These are phyloP conservation scores for Saitozyma sp. DNA, from an alignment of 768 basidiomycete species.

Conservation along the genomic window DNA sequence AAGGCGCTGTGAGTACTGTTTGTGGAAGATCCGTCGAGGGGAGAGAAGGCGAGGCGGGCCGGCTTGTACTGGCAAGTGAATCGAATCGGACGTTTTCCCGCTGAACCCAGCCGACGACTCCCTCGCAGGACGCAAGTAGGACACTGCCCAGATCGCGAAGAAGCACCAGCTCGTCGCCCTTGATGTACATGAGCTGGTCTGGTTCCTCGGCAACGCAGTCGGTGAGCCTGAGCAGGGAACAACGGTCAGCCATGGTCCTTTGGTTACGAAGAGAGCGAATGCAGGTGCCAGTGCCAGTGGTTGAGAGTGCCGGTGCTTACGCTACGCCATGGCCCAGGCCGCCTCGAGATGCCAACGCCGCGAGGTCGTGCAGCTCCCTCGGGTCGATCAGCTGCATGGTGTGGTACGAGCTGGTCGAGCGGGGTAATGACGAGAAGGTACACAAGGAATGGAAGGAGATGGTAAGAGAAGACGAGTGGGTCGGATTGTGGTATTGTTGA, in stretches of 20 bases:
- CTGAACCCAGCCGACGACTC: conserved; percentile 45
- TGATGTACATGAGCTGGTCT: conserved; percentile 45
- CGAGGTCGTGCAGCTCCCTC: conserved; percentile 36
- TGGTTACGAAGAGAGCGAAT: neutral
- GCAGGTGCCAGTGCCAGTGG: neutral
- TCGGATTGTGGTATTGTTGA: too few relatives aligned
- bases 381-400: conserved; percentile 24
- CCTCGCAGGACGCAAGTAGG: conserved; percentile 40
- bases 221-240: conserved; percentile 14
- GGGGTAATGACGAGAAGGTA: neutral
- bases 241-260: conserved; percentile 6
- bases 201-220: conserved; percentile 44
- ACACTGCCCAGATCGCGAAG: conserved; percentile 34
- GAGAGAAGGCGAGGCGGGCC: too few relatives aligned
- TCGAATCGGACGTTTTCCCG: conserved; percentile 26
- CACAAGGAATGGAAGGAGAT: neutral
- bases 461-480: too few relatives aligned
- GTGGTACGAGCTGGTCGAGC: neutral
- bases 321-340: conserved; percentile 42
- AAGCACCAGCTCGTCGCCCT: conserved; percentile 39
- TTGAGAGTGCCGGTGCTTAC: conserved; percentile 22
- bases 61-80: conserved; percentile 9
- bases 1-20: conserved; percentile 34
- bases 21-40: conserved; percentile 4
- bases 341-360: conserved; percentile 34